Percentiles rank a stretch among this genome's conserved stretches.
phyloP scores from a whole-genome alignment of 2,329 filamentous ascomycete genomes.

The Penicillium sclerotiorum region DNA sequence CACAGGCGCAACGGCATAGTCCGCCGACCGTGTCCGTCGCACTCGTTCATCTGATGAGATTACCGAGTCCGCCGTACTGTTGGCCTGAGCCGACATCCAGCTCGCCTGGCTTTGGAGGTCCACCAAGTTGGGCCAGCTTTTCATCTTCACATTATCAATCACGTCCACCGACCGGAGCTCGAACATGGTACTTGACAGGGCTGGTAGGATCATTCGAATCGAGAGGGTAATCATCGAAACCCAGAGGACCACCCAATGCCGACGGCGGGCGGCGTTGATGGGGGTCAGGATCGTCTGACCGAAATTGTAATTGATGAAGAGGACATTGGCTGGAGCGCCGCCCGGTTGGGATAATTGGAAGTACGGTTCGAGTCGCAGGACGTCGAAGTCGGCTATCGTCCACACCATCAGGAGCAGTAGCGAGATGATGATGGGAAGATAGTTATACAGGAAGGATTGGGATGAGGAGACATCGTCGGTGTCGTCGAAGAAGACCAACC shows the following conservation, averaged over 20 bases:
- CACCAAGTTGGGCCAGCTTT: conserved; percentile 33
- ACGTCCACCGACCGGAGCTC: conserved; percentile 34
- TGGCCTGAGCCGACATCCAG: conserved; percentile 34
- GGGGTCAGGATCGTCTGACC: conserved; percentile 39
- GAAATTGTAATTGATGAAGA: conserved; percentile 43
- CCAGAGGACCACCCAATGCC: conserved; percentile 35
- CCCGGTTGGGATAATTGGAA: conserved; percentile 43
- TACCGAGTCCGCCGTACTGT: conserved; percentile 25
- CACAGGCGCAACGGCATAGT: conserved; percentile 36
- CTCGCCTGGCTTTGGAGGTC: conserved; percentile 30
- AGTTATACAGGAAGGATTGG: conserved; percentile 40
- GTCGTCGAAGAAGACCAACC: conserved; percentile 32
- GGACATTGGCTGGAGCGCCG: conserved; percentile 34
- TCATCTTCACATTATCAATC: conserved; percentile 23
- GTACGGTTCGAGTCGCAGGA: conserved; percentile 53
- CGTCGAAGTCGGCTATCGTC: conserved; percentile 54
- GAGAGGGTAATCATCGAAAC: conserved; percentile 36
- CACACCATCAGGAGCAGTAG: conserved; percentile 51
- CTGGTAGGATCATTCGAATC: conserved; percentile 37
- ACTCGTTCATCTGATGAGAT: conserved; percentile 21
- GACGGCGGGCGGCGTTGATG: conserved; percentile 32
- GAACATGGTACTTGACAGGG: conserved; percentile 35
- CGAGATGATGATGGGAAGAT: conserved; percentile 48
- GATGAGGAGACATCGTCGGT: conserved; percentile 30
- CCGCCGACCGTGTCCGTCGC: conserved; percentile 28